Base-by-base conservation (phyloP, 495 filamentous ascomycete genomes). In the Trypethelium eluteriae region DNA sequence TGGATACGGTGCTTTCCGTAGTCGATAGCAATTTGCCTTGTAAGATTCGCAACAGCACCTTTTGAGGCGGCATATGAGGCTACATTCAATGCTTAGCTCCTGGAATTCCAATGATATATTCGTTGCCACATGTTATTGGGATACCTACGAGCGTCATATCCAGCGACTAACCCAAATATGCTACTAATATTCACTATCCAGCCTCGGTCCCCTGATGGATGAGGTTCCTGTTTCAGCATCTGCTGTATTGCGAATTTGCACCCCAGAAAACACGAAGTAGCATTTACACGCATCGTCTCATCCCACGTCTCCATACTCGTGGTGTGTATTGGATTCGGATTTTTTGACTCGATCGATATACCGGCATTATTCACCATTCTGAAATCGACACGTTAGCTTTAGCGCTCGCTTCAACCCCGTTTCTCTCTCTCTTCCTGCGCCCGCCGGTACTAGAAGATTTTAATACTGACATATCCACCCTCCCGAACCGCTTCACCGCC, bases 151-250 rank as follows among this genome's bases (percentile, higher is more conserved):
- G n/a, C 56, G 53, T 32, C 66, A 32, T 18, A 7, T 53, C 35
- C 56, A 5, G 68, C 81, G 35, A 82, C 76, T 11, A 81, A 66
- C 1, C 82, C 82, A 64, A 78, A 69, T 3, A 82, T 77, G 6
- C 76, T 79, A 1, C 80, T 77, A 0, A 81, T 78, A 59, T 84
- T 86, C 35, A 85, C 73, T 39, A 86, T 83, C 81, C 82, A 84
- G n/a, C 84, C 84, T 49, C 82, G 67, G 64, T 84, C 78, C 2
- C 81, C 81, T 2, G 68, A 76, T 0, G 74, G 32, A 66, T 76
- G 75, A 0, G 76, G 79, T 3, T 78, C 73, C 67, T 86, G 84
- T 49, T 72, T 69, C 3, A 84, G 65, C 78, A 84, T 83, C 70
- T 85, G 82, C 1, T 69, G 67, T n/a, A 76, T 68, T 0, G 81